phyloP scores from a whole-genome alignment of 2,329 filamentous ascomycete species.

The Scedosporium apiospermum region DNA sequence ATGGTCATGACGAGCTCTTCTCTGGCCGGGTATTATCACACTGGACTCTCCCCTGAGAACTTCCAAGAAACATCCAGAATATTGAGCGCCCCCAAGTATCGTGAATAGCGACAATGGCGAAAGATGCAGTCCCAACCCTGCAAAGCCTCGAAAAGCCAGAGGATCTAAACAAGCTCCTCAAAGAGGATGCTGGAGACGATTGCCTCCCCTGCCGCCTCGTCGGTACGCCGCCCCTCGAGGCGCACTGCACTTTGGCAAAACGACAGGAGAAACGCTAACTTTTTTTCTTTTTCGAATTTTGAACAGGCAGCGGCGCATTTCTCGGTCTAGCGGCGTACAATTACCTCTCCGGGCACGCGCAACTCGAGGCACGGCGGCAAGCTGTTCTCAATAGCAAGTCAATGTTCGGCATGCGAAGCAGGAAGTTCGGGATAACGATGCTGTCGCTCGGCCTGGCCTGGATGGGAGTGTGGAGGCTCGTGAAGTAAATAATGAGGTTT shows the following conservation, averaged over 20 bases:
- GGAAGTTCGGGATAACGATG: constrained; percentile 55
- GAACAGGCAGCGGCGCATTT: constrained; percentile 62
- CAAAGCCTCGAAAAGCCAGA: constrained; percentile 50
- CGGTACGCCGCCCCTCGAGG: constrained; percentile 38
- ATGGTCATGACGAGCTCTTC: too few species aligned
- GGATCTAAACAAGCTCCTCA: constrained; percentile 48
- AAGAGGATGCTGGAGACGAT: constrained; percentile 50
- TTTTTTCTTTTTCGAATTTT: too few species aligned
- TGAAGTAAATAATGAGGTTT: not conserved
- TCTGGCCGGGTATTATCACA: not conserved
- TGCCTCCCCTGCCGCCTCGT: constrained; percentile 63
- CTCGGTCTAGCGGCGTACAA: constrained; percentile 68
- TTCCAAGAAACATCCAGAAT: not conserved
- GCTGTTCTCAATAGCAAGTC: constrained; percentile 60
- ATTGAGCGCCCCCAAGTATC: not conserved
- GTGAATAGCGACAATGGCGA: not conserved
- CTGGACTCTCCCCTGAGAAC: not conserved
- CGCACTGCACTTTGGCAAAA: not conserved
- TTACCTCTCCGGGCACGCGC: constrained; percentile 63
- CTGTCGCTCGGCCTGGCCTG: constrained; percentile 60
- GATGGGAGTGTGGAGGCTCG: constrained; percentile 56
- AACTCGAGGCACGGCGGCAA: constrained; percentile 58
- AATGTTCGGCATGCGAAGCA: constrained; percentile 62
- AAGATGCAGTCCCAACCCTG: constrained; percentile 30
- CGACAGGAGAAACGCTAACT: too few species aligned